Evolutionary conservation across 768 basidiomycete species (phyloP), one percentile per base, ranked within the genome.

Genomic region (Coprinopsis strossmayeri): DNA sequence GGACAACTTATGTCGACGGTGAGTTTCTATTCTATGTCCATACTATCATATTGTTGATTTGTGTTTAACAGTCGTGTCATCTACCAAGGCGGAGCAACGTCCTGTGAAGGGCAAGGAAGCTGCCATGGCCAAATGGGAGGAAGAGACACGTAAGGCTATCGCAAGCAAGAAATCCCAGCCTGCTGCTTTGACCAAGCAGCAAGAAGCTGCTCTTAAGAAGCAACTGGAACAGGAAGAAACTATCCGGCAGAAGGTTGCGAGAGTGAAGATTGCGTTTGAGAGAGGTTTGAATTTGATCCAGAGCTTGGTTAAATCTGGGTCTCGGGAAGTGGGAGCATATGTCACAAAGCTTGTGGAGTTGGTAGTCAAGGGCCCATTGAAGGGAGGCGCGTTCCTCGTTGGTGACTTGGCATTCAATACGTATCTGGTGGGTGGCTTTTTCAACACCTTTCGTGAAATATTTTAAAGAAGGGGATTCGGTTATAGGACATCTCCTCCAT

Each of bases 121-220:
- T 3, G 91, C 90, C 28, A 87, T 95, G 12, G 86, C 90, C 15
- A 85, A 90, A 59, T 99, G 95, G 95, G 96, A 99, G 53, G 86
- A 84, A 23, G 94, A 99, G 52, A 70, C 95, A n/a, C 80, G 93
- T 9, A 84, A 88, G 55, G 81, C 84, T 0, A 70, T 97, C 1
- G 88, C 89, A 4, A 78, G 68, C 48, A 97, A 97, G 70, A 91
- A 89, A 62, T 75, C 79, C 9, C 64, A 73, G 1, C 56, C 71
- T 1, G 68, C 66, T 4, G 70, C 70, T 1, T 64, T 97, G 15
- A 89, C 88, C 1, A 97, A 92, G 61, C 83, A 87, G 50, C 91
- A 96, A 50, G 82, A 87, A 52, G 83, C 81, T 0, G 74, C 91
- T n/a, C 78, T 98, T 11, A 76, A 85, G 43, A 81, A 81, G 2